A percentile compares a stretch with the other conserved stretches of the same genome.
phyloP scores from a whole-genome alignment of 2,329 filamentous ascomycete genomes.

The Cyanodermella asteris region DNA sequence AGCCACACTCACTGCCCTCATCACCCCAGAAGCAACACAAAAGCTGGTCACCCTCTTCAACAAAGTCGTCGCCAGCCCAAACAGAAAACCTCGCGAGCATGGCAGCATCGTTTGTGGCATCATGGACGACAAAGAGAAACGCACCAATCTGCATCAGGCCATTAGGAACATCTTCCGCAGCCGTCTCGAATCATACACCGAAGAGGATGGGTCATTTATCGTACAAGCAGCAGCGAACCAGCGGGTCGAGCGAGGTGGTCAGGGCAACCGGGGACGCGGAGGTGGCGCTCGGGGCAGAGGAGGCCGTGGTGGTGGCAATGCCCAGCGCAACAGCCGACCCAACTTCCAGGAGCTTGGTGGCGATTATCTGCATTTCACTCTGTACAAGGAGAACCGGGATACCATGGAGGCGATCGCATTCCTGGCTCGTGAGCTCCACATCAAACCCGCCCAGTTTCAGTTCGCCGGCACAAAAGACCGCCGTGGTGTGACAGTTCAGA shows the following conservation, averaged over 20 bases:
- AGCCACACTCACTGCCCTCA: conserved; percentile 21
- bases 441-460: conserved; percentile 44
- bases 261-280: conserved; percentile 15
- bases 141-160: conserved; percentile 40
- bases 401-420: conserved; percentile 78
- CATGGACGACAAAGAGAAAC: conserved; percentile 37
- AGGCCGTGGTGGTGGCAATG: conserved; percentile 7
- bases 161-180: conserved; percentile 64
- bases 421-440: conserved; percentile 49
- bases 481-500: conserved; percentile 65
- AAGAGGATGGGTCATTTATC: conserved; percentile 44
- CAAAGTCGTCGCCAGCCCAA: conserved; percentile 29
- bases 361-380: conserved; percentile 69
- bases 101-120: conserved; percentile 29
- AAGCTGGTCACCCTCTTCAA: conserved; percentile 34
- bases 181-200: conserved; percentile 54
- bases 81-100: conserved; percentile 33
- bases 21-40: conserved; percentile 28
- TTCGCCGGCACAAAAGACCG: conserved; percentile 87
- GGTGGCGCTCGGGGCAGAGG: too few relatives aligned
- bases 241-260: too few relatives aligned
- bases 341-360: conserved; percentile 48
- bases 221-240: conserved; percentile 28
- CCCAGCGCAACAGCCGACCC: conserved; percentile 20
- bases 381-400: conserved; percentile 94